These are phyloP conservation scores for Clonostachys rosea DNA, from an alignment of 2,329 filamentous ascomycete species.

Conservation along the genomic window DNA sequence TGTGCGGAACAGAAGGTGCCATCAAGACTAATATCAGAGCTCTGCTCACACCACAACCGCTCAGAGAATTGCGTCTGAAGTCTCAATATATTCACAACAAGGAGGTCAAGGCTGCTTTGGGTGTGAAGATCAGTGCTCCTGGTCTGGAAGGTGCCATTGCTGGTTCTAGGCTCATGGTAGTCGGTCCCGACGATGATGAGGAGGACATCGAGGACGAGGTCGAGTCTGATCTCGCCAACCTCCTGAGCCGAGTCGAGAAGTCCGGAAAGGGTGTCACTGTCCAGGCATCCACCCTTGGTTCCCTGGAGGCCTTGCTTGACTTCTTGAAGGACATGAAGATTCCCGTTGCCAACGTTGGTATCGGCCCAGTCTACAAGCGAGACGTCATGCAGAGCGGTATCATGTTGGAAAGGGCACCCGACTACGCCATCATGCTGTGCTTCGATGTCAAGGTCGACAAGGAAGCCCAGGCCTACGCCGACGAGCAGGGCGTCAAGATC, in stretches of 20 bases:
- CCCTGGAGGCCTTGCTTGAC: conserved; percentile 90
- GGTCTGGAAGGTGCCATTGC: conserved; percentile 95
- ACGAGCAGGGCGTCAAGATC: conserved; percentile 93
- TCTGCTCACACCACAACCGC: conserved; percentile 83
- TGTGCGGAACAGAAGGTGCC: conserved; percentile 94
- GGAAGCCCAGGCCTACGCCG: conserved; percentile 84
- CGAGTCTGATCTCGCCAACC: conserved; percentile 85
- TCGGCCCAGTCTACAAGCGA: conserved; percentile 95
- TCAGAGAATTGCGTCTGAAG: conserved; percentile 93
- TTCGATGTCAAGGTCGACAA: conserved; percentile 99
- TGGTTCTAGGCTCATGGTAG: conserved; percentile 89
- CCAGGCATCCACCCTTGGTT: conserved; percentile 95
- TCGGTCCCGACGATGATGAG: conserved; percentile 92
- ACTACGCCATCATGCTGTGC: conserved; percentile 98
- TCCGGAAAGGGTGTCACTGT: conserved; percentile 93
- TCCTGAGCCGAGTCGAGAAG: conserved; percentile 89
- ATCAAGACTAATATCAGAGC: conserved; percentile 96
- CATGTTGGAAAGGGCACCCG: conserved; percentile 93
- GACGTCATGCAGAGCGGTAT: conserved; percentile 93
- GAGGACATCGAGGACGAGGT: conserved; percentile 96
- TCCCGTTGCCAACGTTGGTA: conserved; percentile 93
- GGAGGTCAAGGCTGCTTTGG: conserved; percentile 95
- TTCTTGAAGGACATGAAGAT: conserved; percentile 97
- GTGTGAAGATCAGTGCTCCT: conserved; percentile 98
- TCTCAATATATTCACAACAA: conserved; percentile 98